These are phyloP conservation scores for Pichia sp. DNA, from an alignment of 1,139 yeast genomes.

Conservation along the genomic window DNA sequence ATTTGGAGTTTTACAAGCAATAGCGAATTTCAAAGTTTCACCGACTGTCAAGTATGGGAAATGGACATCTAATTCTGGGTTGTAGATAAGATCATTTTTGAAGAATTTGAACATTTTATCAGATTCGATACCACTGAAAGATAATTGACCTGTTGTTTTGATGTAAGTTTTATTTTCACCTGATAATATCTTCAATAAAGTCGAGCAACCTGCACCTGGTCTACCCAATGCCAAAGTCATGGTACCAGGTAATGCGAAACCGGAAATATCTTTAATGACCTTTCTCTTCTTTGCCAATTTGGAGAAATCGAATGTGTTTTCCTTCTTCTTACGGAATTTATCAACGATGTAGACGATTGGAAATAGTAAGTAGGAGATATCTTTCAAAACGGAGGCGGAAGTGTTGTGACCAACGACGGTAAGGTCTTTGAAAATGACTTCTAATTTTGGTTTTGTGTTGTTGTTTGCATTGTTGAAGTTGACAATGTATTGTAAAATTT, in stretches of 20 bases:
- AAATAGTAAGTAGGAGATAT: slow-evolving; percentile 43
- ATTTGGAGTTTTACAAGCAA: slow-evolving; percentile 42
- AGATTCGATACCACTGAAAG: slow-evolving; percentile 55
- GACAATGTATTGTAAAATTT: slow-evolving; percentile 32
- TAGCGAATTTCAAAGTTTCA: slow-evolving; percentile 45
- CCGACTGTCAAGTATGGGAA: slow-evolving; percentile 45
- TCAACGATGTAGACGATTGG: slow-evolving; percentile 41
- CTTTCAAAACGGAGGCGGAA: slow-evolving; percentile 45
- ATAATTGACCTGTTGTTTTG: slow-evolving; percentile 30
- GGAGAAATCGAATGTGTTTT: slow-evolving; percentile 18
- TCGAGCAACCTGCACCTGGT: slow-evolving; percentile 57
- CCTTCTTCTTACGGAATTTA: neutral
- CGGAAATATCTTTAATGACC: slow-evolving; percentile 41
- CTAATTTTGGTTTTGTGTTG: slow-evolving; percentile 43
- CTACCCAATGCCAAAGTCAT: slow-evolving; percentile 54
- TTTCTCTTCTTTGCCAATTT: slow-evolving; percentile 33
- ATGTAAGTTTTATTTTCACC: slow-evolving; percentile 33
- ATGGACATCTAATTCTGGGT: slow-evolving; percentile 45
- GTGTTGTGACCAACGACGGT: slow-evolving; percentile 49
- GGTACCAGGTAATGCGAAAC: slow-evolving; percentile 48
- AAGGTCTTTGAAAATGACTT: slow-evolving; percentile 47
- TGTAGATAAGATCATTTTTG: slow-evolving; percentile 41
- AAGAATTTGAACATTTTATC: slow-evolving; percentile 55
- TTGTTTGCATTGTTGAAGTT: slow-evolving; percentile 40
- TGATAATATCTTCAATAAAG: slow-evolving; percentile 39